Base-by-base conservation (phyloP, 1,284 basidiomycete genomes). In the Leccinum angustisporum region DNA sequence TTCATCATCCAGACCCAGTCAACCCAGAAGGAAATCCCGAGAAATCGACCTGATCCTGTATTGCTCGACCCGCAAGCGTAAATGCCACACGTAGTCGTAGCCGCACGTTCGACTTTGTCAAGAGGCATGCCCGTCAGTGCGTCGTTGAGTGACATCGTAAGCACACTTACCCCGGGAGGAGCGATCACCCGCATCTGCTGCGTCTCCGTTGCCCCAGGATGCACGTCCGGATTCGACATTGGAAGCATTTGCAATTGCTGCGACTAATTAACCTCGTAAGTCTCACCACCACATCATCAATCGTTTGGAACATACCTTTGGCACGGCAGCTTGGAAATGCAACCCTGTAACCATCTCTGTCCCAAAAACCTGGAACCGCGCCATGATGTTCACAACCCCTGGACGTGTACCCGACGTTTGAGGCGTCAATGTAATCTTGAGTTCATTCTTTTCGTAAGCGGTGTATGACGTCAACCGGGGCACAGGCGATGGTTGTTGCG, bases 161-260 rank as follows among this genome's bases (percentile, higher is more conserved):
- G 43, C 54, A 59, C n/a, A 86, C 93, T 79, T 71, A 96, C 95
- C 31, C 94, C 95, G 4, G 83, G 83, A 7, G 94, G 94, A 8
- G 92, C 94, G 57, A 95, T 84, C 33, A 99, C 87, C 10, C 95
- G 85, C 89, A 99, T 90, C 71, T 97, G 94, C 75, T 99, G 97
- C 16, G 95, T 97, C 77, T 98, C 97, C 18, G 86, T 85, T 9
- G 86, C 78, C 1, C 94, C 95, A 0, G 94, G 90, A 14, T 77
- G 79, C 27, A 99, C 82, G 58, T 87, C 88, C 10, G 90, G 78
- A 75, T 90, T 95, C 8, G 94, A 95, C 88, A 99, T 98, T 5
- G 97, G 94, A 62, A 95, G 84, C 97, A 99, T 99, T 75, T 98
- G 96, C 61, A 99, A 76, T 74, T 98, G 96, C 79, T 98, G 97